These are phyloP conservation scores for Lavandula angustifolia DNA, from an alignment of 257 asterid genomes.

Conservation along the genomic window DNA sequence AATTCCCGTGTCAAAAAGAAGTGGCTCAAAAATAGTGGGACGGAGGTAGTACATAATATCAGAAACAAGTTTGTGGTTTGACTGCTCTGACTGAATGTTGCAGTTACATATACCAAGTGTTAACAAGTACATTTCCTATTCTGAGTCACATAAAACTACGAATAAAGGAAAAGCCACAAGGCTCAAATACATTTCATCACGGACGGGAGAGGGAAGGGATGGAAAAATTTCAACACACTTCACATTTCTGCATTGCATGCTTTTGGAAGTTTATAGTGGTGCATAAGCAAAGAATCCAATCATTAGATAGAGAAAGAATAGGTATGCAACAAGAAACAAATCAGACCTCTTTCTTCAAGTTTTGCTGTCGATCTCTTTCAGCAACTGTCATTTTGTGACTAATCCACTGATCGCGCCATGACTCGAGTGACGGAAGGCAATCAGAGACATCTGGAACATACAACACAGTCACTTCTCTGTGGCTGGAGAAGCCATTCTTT, in stretches of 20 bases:
- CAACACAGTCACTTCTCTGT: constrained; percentile 84
- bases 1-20: too few relatives aligned
- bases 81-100: background rate
- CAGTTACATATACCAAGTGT: background rate
- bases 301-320: background rate
- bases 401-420: constrained; percentile 86
- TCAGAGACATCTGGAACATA: constrained; percentile 86
- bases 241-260: background rate
- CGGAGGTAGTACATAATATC: background rate
- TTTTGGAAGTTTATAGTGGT: background rate
- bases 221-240: background rate
- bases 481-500: constrained; percentile 84
- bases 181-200: background rate
- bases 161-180: background rate
- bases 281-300: background rate
- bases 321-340: constrained; percentile 2
- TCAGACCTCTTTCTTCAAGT: constrained; percentile 65
- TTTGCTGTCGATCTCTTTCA: constrained; percentile 61
- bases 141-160: background rate
- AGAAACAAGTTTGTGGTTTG: background rate
- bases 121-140: background rate
- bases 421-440: constrained; percentile 83
- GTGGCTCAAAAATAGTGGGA: too few relatives aligned
- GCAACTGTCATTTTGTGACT: constrained; percentile 62
- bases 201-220: background rate